Evolutionary conservation across 305 asterid genomes (phyloP).

Genomic region (Rubia occidens): DNA sequence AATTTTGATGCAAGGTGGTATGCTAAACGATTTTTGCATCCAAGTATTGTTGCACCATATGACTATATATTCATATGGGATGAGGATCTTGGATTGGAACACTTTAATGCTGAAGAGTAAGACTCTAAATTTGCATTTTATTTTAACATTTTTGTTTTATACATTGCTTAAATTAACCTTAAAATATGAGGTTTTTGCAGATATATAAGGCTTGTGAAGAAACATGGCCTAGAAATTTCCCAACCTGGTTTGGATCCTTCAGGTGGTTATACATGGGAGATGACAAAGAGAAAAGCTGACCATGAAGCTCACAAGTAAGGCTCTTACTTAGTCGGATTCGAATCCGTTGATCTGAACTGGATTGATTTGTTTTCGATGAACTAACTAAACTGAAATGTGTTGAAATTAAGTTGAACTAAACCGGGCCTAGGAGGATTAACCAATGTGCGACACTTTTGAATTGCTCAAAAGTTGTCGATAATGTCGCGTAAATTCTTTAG

Average conservation of each 20-base stretch:
- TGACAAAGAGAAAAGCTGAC: conserved; percentile 52
- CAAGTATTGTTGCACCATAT: conserved; percentile 59
- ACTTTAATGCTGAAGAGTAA: conserved; percentile 77
- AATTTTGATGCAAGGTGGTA: conserved; percentile 55
- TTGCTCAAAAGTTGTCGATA: background rate
- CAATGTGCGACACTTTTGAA: too few relatives aligned
- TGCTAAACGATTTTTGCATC: conserved; percentile 83
- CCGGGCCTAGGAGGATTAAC: too few relatives aligned
- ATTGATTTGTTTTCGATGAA: too few relatives aligned
- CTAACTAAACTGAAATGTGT: too few relatives aligned
- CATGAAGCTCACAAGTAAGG: conserved; percentile 67
- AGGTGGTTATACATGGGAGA: conserved; percentile 59
- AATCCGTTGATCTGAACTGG: too few relatives aligned
- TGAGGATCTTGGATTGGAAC: conserved; percentile 75
- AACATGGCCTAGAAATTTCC: conserved; percentile 71
- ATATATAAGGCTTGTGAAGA: conserved; percentile 62
- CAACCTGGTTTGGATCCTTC: conserved; percentile 66
- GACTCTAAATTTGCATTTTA: conserved; percentile 8
- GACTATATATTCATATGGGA: conserved; percentile 87
- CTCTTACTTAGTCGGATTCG: too few relatives aligned
- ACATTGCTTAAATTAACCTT: background rate
- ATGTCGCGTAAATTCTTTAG: too few relatives aligned
- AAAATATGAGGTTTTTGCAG: conserved; percentile 24
- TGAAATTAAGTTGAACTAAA: too few relatives aligned
- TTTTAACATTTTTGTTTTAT: background rate